Evolutionary conservation across 495 filamentous ascomycete species (phyloP).

Genomic region (Lindgomyces ingoldianus): DNA sequence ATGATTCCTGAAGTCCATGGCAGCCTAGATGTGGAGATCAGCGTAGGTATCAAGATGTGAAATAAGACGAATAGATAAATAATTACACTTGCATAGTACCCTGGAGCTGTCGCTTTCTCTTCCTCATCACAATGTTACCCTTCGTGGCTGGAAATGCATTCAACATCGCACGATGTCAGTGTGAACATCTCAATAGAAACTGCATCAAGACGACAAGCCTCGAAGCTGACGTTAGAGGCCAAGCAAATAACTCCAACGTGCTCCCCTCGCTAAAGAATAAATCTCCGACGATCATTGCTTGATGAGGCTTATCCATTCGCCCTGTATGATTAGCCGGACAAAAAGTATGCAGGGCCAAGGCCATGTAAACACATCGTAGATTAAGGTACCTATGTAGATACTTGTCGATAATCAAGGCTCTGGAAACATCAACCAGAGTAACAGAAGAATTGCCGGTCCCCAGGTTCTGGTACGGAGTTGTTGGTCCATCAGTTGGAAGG

Average conservation of each 20-base stretch:
- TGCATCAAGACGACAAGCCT: background rate
- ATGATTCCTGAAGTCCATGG: background rate
- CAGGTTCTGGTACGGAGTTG: background rate
- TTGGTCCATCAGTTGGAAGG: too few species aligned
- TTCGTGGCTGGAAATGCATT: background rate
- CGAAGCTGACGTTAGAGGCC: background rate
- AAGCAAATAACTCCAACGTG: background rate
- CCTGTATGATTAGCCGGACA: conserved; percentile 9
- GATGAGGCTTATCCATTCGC: background rate
- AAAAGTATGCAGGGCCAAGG: background rate
- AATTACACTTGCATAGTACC: too few species aligned
- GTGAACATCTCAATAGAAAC: too few species aligned
- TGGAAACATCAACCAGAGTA: background rate
- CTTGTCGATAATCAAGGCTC: background rate
- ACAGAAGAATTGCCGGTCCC: background rate
- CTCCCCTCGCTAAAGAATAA: background rate
- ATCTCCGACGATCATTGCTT: conserved; percentile 12
- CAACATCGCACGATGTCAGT: background rate
- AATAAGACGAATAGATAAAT: background rate
- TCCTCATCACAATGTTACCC: background rate
- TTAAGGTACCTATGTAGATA: background rate
- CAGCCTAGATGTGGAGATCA: background rate
- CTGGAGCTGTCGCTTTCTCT: too few species aligned
- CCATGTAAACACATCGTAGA: background rate
- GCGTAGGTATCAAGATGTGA: background rate